A percentile compares a stretch with the other conserved stretches of the same genome.
These are phyloP conservation scores for Monosporozyma yasuniensis DNA, from an alignment of 805 yeast species.

Conservation along the genomic window DNA sequence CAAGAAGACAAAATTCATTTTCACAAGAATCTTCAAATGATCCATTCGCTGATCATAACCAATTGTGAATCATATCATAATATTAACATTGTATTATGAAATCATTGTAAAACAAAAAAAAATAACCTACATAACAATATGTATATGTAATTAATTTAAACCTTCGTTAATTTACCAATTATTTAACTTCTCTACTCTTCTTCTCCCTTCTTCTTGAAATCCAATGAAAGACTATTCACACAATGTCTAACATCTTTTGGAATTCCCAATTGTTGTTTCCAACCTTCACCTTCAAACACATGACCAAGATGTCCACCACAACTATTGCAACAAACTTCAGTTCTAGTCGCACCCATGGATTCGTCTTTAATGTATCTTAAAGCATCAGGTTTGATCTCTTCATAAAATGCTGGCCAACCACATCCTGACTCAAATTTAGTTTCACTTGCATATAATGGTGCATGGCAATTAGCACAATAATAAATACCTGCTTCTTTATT, in stretches of 20 bases:
- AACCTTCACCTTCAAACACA: slow-evolving; percentile 91
- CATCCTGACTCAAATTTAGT: slow-evolving; percentile 87
- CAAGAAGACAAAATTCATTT: background rate
- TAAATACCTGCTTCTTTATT: slow-evolving; percentile 50
- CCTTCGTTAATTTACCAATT: background rate
- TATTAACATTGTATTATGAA: background rate
- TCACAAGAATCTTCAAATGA: slow-evolving; percentile 1
- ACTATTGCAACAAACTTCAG: slow-evolving; percentile 77
- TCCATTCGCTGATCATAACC: slow-evolving; percentile 48
- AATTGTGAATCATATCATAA: background rate
- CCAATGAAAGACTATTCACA: slow-evolving; percentile 77
- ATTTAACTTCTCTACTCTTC: background rate
- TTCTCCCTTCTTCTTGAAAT: slow-evolving; percentile 35
- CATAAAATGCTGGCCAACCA: slow-evolving; percentile 97
- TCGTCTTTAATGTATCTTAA: slow-evolving; percentile 52
- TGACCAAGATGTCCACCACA: slow-evolving; percentile 97
- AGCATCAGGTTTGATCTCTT: slow-evolving; percentile 71
- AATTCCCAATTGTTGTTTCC: slow-evolving; percentile 31
- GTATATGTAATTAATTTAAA: background rate
- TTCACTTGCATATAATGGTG: slow-evolving; percentile 68
- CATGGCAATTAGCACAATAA: slow-evolving; percentile 76
- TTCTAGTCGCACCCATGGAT: slow-evolving; percentile 69
- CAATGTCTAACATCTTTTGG: slow-evolving; percentile 92
- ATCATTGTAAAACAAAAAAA: background rate
- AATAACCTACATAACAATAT: background rate